Evolutionary conservation across 495 filamentous ascomycete species (phyloP).

Genomic region (Evernia prunastri): DNA sequence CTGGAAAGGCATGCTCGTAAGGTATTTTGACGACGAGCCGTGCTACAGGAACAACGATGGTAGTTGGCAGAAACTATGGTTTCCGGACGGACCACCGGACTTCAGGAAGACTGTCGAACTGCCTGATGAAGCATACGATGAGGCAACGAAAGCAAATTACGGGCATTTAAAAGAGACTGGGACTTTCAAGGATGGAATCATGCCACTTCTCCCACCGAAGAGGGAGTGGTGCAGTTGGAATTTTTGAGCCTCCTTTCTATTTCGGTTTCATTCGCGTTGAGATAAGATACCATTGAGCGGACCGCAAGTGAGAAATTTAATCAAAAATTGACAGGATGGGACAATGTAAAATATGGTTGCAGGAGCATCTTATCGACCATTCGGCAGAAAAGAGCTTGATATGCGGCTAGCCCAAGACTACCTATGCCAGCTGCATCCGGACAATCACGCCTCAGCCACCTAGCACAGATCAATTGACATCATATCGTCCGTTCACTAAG

Average conservation of each 20-base stretch:
- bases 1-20: constrained; percentile 53
- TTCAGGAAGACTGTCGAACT: constrained; percentile 49
- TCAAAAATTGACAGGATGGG: not conserved
- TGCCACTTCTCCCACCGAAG: constrained; percentile 68
- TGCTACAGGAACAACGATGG: constrained; percentile 46
- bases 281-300: constrained; percentile 2
- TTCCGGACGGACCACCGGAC: constrained; percentile 60
- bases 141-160: constrained; percentile 52
- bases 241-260: constrained; percentile 40
- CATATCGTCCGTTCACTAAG: constrained; percentile 48
- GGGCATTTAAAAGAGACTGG: constrained; percentile 53
- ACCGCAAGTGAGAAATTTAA: not conserved
- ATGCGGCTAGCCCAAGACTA: not conserved
- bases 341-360: not conserved
- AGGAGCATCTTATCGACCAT: not conserved
- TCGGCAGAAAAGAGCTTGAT: not conserved
- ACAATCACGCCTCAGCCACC: not conserved
- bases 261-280: not conserved
- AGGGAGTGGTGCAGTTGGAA: constrained; percentile 67
- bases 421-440: not conserved
- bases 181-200: constrained; percentile 52
- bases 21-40: constrained; percentile 45
- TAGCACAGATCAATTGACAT: not conserved
- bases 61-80: constrained; percentile 54
- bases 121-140: constrained; percentile 38